These are phyloP conservation scores for Penicillium lagena DNA, from an alignment of 495 filamentous ascomycete genomes.

Conservation along the genomic window DNA sequence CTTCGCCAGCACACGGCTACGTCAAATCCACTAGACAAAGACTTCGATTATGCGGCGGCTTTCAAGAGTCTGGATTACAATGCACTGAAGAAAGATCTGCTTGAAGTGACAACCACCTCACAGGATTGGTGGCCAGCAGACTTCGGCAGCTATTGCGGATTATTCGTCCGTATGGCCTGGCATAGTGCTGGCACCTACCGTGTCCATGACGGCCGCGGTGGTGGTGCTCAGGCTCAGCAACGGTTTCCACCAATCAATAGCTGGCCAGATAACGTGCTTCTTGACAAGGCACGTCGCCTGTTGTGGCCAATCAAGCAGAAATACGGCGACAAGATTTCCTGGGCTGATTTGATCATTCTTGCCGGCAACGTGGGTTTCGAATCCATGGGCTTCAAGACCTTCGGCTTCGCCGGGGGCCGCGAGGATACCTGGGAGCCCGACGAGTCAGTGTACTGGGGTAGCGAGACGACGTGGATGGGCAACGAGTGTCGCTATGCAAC, in stretches of 20 bases:
- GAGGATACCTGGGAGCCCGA: constrained; percentile 65
- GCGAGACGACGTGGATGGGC: constrained; percentile 59
- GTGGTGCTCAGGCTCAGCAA: constrained; percentile 64
- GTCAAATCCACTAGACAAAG: constrained; percentile 50
- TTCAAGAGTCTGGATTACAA: constrained; percentile 67
- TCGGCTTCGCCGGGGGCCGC: constrained; percentile 66
- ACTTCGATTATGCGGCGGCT: constrained; percentile 64
- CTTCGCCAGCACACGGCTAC: constrained; percentile 59
- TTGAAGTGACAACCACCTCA: constrained; percentile 62
- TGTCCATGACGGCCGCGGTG: constrained; percentile 63
- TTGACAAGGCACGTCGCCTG: constrained; percentile 72
- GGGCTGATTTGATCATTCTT: constrained; percentile 63
- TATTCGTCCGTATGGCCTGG: constrained; percentile 74
- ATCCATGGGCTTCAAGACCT: constrained; percentile 67
- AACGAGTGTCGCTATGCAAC: constrained; percentile 58
- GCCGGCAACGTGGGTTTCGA: constrained; percentile 69
- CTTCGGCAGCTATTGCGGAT: constrained; percentile 69
- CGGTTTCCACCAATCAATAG: constrained; percentile 74
- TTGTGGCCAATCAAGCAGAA: constrained; percentile 78
- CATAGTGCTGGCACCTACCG: constrained; percentile 71
- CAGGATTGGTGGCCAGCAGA: constrained; percentile 76
- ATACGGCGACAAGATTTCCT: constrained; percentile 74
- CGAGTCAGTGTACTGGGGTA: constrained; percentile 66
- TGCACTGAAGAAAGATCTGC: constrained; percentile 63
- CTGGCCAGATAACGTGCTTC: constrained; percentile 70